Percentiles rank a stretch among this genome's conserved stretches.
Evolutionary conservation across 2,329 filamentous ascomycete genomes (phyloP).

Genomic region (Aspergillus floridensis): DNA sequence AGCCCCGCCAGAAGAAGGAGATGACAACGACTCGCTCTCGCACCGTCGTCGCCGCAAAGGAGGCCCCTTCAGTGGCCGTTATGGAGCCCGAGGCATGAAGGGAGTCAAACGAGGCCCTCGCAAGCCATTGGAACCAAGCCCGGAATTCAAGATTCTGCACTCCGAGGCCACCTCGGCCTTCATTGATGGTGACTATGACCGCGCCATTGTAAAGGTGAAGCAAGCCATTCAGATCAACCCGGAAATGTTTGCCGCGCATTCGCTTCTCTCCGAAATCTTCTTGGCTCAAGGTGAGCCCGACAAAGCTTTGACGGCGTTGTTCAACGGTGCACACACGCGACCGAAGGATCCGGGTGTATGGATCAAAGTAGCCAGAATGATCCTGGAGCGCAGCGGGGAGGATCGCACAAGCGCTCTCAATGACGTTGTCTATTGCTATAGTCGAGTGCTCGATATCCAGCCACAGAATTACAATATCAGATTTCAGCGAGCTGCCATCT

Average conservation of each 20-base stretch:
- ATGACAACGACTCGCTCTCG: conserved; percentile 25
- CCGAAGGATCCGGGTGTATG: conserved; percentile 56
- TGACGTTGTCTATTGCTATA: conserved; percentile 54
- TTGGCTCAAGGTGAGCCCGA: conserved; percentile 55
- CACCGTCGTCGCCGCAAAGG: conserved; percentile 30
- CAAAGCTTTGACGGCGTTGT: conserved; percentile 56
- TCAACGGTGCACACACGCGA: conserved; percentile 58
- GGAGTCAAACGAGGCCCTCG: conserved; percentile 48
- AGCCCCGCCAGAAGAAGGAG: conserved; percentile 22
- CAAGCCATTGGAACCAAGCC: conserved; percentile 47
- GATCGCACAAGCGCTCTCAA: conserved; percentile 43
- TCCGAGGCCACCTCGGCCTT: conserved; percentile 49
- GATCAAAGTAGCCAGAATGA: conserved; percentile 56
- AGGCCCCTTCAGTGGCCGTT: conserved; percentile 37
- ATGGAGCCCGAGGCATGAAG: conserved; percentile 42
- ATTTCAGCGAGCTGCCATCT: conserved; percentile 55
- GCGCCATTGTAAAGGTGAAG: conserved; percentile 43
- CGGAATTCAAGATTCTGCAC: conserved; percentile 49
- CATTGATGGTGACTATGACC: conserved; percentile 47
- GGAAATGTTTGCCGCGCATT: conserved; percentile 62
- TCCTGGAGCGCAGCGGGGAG: conserved; percentile 50
- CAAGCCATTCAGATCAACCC: conserved; percentile 57
- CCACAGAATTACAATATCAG: conserved; percentile 53
- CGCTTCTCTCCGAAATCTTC: conserved; percentile 59
- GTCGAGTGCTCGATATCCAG: conserved; percentile 54